phyloP scores from a whole-genome alignment of 495 filamentous ascomycete genomes.

The Aspergillus steynii region DNA sequence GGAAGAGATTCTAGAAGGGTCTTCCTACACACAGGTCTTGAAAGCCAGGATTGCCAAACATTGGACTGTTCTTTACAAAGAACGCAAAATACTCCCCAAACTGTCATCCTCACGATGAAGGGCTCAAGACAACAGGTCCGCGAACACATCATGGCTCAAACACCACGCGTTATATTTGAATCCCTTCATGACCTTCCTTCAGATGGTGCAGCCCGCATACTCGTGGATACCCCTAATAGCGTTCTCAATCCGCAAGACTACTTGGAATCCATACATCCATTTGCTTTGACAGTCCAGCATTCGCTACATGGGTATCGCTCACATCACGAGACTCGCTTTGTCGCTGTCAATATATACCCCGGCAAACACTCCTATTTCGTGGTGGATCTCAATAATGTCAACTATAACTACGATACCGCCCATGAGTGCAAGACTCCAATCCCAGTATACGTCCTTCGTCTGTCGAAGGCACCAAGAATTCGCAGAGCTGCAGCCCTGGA shows the following conservation, averaged over 20 bases:
- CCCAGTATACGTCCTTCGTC: constrained; percentile 19
- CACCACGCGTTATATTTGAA: neutral
- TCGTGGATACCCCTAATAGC: constrained; percentile 18
- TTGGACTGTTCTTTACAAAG: too few relatives aligned
- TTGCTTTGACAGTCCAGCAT: constrained; percentile 13
- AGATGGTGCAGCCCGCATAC: constrained; percentile 14
- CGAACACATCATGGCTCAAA: neutral
- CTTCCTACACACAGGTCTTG: too few relatives aligned
- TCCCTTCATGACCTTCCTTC: neutral
- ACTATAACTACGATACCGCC: constrained; percentile 23
- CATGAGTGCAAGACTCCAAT: constrained; percentile 8
- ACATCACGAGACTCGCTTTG: constrained; percentile 11
- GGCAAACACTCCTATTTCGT: constrained; percentile 16
- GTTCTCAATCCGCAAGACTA: constrained; percentile 15
- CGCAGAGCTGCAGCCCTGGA: constrained; percentile 2
- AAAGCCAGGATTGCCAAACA: too few relatives aligned
- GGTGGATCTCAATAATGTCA: constrained; percentile 18
- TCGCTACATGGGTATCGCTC: neutral
- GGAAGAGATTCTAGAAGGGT: too few relatives aligned
- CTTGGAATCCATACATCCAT: constrained; percentile 12
- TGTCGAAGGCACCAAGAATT: constrained; percentile 12
- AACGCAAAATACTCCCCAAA: too few relatives aligned
- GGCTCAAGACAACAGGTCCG: neutral
- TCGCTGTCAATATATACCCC: constrained; percentile 15
- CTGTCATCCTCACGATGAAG: neutral